phyloP scores from a whole-genome alignment of 2,329 filamentous ascomycete species.

The Pseudogymnoascus sp. region DNA sequence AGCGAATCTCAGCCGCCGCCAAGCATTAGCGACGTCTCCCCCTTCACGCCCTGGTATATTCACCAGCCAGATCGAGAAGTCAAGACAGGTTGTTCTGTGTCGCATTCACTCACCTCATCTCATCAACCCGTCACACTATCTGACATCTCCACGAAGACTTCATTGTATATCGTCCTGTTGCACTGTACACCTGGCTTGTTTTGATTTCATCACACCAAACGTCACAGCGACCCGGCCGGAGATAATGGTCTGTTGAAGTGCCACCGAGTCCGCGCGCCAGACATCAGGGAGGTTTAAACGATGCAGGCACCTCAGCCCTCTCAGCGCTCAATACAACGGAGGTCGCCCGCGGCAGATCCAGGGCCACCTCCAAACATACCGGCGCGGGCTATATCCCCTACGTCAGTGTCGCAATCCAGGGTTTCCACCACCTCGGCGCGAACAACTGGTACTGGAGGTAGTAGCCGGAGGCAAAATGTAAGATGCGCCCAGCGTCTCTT shows the following conservation, averaged over 20 bases:
- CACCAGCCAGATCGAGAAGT: neutral
- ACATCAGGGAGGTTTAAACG: conserved; percentile 14
- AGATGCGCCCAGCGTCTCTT: conserved; percentile 28
- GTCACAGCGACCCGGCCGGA: neutral
- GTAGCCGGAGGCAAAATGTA: conserved; percentile 49
- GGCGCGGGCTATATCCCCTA: conserved; percentile 50
- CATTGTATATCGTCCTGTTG: neutral
- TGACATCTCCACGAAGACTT: neutral
- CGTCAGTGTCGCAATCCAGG: conserved; percentile 44
- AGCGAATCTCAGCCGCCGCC: conserved; percentile 7
- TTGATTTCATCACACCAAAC: neutral
- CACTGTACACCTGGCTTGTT: neutral
- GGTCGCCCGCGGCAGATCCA: conserved; percentile 54
- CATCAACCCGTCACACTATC: neutral
- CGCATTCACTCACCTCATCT: neutral
- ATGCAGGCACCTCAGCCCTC: conserved; percentile 46
- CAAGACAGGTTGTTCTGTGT: neutral
- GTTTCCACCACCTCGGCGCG: conserved; percentile 58
- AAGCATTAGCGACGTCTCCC: conserved; percentile 6
- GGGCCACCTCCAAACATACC: conserved; percentile 48
- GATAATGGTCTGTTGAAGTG: conserved; percentile 4
- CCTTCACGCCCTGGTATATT: conserved; percentile 4
- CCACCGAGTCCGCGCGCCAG: conserved; percentile 1
- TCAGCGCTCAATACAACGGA: conserved; percentile 49
- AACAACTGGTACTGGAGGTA: conserved; percentile 41